These are phyloP conservation scores for Rhodomyrtus psidioides DNA, from an alignment of 441 rosid species.

Conservation along the genomic window DNA sequence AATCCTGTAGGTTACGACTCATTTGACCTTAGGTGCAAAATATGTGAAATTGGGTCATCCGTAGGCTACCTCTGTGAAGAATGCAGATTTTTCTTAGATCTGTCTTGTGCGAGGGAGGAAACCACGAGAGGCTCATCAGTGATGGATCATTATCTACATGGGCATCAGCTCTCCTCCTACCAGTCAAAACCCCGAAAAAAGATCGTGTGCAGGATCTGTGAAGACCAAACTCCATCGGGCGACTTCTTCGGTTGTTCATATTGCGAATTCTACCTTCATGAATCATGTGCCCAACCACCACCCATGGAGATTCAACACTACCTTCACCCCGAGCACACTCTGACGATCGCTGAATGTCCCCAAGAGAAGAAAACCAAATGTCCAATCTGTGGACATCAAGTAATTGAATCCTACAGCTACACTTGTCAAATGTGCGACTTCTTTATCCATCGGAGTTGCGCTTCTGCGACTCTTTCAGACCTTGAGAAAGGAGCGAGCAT, in stretches of 20 bases:
- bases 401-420: background rate
- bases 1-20: too few species aligned
- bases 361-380: fast-evolving
- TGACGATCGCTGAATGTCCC: background rate
- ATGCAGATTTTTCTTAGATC: background rate
- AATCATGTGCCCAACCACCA: background rate
- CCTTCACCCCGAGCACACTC: background rate
- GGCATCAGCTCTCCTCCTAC: background rate
- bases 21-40: too few species aligned
- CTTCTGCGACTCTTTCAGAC: background rate
- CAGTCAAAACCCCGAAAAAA: fast-evolving
- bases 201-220: fast-evolving
- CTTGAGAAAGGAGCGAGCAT: background rate
- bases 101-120: background rate
- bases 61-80: background rate
- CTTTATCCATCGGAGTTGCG: background rate
- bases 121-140: background rate
- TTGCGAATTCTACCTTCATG: background rate
- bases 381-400: too few species aligned
- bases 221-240: background rate
- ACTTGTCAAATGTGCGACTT: background rate
- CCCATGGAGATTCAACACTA: background rate
- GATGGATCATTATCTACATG: background rate
- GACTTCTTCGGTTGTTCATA: background rate
- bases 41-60: too few species aligned